Base-by-base conservation (phyloP, 108 stramenopile genomes). In the Cyclotella cryptica region DNA sequence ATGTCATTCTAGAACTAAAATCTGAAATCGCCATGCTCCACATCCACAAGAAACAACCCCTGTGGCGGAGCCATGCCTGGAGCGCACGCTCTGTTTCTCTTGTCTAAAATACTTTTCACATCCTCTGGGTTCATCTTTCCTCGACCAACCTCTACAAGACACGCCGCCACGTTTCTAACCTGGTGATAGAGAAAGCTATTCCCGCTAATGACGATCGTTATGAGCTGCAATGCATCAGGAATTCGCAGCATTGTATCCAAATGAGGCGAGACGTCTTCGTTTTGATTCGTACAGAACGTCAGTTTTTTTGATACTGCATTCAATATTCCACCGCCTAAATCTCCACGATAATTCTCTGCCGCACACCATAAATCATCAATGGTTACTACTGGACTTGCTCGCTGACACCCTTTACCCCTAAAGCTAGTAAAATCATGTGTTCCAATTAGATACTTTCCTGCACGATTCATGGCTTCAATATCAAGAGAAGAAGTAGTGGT, bases 391-490 rank as follows among this genome's bases (percentile, higher is more conserved):
- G 94, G 90, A 27, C 86, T 81, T 15, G 59, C 39, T 63, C 92
- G 74, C 59, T 90, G 85, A 64, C 94, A 95, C 27, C 83, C 78
- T 21, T 85, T 65, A 15, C 84, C 89, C 21, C 94, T 86, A 89
- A 95, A 95, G 52, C 89, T 85, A 10, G 94, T 84, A 65, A 88
- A 92, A 53, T 95, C 94, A 62, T 91, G 92, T 39, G 88, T 91
- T 42, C 94, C 94, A 21, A 80, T 67, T 3, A 95, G 71, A 69
- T 72, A 45, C 10, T 29, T 27, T 9, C 87, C 91, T 0, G 94
- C 94, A 41, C 47, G 40, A 66, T 86, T 82, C 94, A 95, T 95
- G 26, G 81, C 89, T 29, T 79, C 66, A 54, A 91, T 40, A 64
- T 94, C 84, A 47, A 94, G 71, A 22, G 51, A 52, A 57, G 62